Evolutionary conservation across 768 basidiomycete genomes (phyloP), one percentile per base, ranked within the genome.

Genomic region (Cystobasidium tubakii): DNA sequence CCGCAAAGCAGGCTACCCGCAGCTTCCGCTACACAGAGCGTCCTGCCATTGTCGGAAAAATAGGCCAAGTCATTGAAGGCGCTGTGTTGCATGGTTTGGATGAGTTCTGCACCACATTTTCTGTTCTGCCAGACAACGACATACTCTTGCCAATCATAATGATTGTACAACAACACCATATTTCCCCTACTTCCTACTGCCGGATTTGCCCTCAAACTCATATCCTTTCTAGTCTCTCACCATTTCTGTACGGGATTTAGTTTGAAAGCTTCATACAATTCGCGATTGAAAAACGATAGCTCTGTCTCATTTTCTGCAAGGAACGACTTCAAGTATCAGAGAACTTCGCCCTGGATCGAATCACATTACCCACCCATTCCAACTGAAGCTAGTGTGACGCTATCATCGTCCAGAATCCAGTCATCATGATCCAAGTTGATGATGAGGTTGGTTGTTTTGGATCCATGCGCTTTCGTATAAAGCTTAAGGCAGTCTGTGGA

Each of bases 371-470:
- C 73, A 94, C 95, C 90, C 62, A 94, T 86, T 21, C 89, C 92
- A 42, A 86, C 81, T 2, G 88, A 86, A 1, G 84, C 86, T n/a
- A 99, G 84, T 0, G 83, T 84, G 78, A 85, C 86, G 9, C 80
- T 79, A 46, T 88, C 88, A 76, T 92, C 87, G 60, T 86, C 82
- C 19, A 93, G 82, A 75, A 97, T 90, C 90, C 92, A 95, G 73
- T 83, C 81, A 73, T 98, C 95, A 78, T 94, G 86, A 79, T 96
- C 92, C 73, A 98, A 85, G 81, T 99, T 99, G 80, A 99, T 97
- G 81, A 99, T 97, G 33, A 99, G 85, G 82, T 99, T 98, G 36
- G 90, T 90, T 0, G 94, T 95, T 95, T 99, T 99, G 67, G 92
- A 86, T 13, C 94, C 93, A 79, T 98, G 95, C 1, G 95, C 96